These are phyloP conservation scores for Akanthomyces dipterigenus DNA, from an alignment of 2,329 filamentous ascomycete species.

Conservation along the genomic window DNA sequence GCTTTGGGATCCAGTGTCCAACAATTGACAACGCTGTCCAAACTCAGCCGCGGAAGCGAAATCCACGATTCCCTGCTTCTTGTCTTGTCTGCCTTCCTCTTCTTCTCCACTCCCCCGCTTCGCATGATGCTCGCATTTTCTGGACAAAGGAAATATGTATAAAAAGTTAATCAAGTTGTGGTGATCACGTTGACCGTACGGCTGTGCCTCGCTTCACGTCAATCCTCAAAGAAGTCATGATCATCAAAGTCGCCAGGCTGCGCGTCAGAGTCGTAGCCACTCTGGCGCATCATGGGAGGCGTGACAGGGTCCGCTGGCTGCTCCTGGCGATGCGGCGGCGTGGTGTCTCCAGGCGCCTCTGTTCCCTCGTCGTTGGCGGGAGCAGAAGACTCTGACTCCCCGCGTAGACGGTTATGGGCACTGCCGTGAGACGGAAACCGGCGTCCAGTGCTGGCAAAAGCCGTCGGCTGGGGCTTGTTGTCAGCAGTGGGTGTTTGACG, in stretches of 20 bases:
- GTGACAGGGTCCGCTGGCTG: conserved; percentile 42
- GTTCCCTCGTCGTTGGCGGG: conserved; percentile 24
- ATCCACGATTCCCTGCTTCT: background rate
- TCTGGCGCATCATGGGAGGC: conserved; percentile 54
- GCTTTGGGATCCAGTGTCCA: background rate
- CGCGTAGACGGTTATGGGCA: conserved; percentile 19
- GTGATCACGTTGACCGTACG: background rate
- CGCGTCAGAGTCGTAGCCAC: conserved; percentile 56
- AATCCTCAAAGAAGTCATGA: conserved; percentile 50
- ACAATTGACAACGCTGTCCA: background rate
- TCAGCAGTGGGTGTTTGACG: conserved; percentile 51
- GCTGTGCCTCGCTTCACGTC: conserved; percentile 10
- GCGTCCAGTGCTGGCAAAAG: conserved; percentile 54
- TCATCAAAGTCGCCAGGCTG: conserved; percentile 53
- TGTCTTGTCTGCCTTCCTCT: background rate
- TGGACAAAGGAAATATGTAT: conserved; percentile 22
- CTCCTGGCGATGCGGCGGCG: conserved; percentile 33
- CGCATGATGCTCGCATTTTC: conserved; percentile 3
- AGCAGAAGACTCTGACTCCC: conserved; percentile 25
- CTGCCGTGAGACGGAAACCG: conserved; percentile 44
- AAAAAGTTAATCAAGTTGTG: conserved; percentile 8
- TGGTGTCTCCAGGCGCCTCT: conserved; percentile 33
- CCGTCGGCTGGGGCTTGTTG: conserved; percentile 46
- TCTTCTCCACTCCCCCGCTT: background rate
- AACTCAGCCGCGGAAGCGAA: background rate